Evolutionary conservation across 192 early-diverging fungal genomes (phyloP), one percentile per base, ranked within the genome.

Genomic region (Rhizoclosmatium globosum): DNA sequence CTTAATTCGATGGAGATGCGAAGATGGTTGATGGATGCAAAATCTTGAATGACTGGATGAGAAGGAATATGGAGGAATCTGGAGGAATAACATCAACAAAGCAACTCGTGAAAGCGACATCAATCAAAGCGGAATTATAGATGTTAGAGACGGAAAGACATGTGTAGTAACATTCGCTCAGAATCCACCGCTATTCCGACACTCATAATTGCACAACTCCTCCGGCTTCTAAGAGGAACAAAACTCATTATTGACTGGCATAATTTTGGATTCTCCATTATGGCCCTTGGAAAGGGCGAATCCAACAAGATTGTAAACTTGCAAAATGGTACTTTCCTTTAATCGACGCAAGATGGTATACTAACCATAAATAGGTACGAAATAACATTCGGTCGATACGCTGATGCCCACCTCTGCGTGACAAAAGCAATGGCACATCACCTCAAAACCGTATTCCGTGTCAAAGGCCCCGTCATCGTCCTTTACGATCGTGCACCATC

Each of bases 171-270:
- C 6, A 50, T n/a, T n/a, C n/a, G n/a, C n/a, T n/a, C 4, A 50
- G 48, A 50, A 50, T 79, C 97, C 97, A 97, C 97, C 6, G 91
- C 97, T 2, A 93, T 99, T 71, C 97, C 97, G 1, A 98, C 96
- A 4, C 87, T 99, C 64, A 47, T 90, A 3, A 87, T 98, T 72
- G 94, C 88, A 46, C 94, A 93, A 39, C 62, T 92, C 3, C 85
- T 93, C 13, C 85, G 88, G 43, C 87, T 89, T 67, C 23, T 95
- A 38, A 89, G 91, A n/a, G 85, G 90, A 42, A 83, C 91, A 19
- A 85, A 85, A 61, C 83, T 99, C 3, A 86, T 98, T 59, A 95
- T 99, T 57, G 97, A 99, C 83, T 99, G 97, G 97, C 97, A 99
- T 80, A 99, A 99, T 83, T 96, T 96, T 82, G 97, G 97, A 31